Percentiles rank a stretch among this genome's conserved stretches.
These are phyloP conservation scores for Nemania sp. DNA, from an alignment of 2,329 filamentous ascomycete genomes.

Conservation along the genomic window DNA sequence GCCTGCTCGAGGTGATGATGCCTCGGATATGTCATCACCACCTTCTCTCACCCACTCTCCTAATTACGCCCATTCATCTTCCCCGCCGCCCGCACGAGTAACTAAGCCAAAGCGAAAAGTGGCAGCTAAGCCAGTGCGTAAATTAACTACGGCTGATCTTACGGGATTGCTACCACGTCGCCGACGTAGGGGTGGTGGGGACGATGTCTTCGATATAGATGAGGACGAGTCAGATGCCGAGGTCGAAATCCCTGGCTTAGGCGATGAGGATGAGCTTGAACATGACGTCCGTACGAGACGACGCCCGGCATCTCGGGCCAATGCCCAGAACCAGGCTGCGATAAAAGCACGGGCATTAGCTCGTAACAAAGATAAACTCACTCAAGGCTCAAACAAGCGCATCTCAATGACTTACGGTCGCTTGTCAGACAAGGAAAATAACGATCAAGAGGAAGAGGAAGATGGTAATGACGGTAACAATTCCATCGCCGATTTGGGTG, in stretches of 20 bases:
- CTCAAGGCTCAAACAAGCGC: conserved; percentile 28
- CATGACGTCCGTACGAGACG: conserved; percentile 56
- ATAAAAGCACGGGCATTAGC: conserved; percentile 30
- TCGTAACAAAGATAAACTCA: conserved; percentile 40
- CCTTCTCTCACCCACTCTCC: conserved; percentile 76
- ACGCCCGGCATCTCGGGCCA: conserved; percentile 49
- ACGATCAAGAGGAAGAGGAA: conserved; percentile 52
- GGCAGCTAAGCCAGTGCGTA: conserved; percentile 54
- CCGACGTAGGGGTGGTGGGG: conserved; percentile 56
- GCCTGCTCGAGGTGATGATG: conserved; percentile 55
- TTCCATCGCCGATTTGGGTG: conserved; percentile 50
- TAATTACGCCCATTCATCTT: conserved; percentile 58
- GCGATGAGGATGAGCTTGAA: conserved; percentile 67
- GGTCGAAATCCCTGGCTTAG: conserved; percentile 61
- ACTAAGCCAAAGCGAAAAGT: conserved; percentile 51
- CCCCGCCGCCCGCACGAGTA: conserved; percentile 47
- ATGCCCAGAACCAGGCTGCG: conserved; percentile 46
- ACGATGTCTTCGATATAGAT: conserved; percentile 57
- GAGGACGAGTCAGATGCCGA: conserved; percentile 59
- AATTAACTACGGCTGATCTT: conserved; percentile 67
- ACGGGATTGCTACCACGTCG: conserved; percentile 66
- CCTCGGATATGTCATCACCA: conserved; percentile 71
- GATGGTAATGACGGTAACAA: conserved; percentile 54
- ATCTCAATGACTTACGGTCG: conserved; percentile 63
- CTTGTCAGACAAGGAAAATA: conserved; percentile 71